Percentiles rank a stretch among this genome's conserved stretches.
Evolutionary conservation across 2,329 filamentous ascomycete species (phyloP).

Genomic region (Alternaria sp.): DNA sequence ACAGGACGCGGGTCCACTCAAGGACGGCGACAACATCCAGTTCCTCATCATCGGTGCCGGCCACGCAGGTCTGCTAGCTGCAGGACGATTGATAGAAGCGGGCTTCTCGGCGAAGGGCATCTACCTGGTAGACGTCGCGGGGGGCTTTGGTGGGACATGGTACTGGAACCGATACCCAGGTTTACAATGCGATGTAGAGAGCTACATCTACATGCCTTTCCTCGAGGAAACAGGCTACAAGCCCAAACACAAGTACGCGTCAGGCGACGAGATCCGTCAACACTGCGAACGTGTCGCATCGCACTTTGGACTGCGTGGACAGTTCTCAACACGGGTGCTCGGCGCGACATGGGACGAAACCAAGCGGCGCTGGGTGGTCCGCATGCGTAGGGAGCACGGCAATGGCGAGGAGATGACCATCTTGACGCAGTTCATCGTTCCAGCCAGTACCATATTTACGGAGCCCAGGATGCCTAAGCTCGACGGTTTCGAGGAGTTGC

Average conservation of each 20-base stretch:
- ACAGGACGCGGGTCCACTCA: not conserved
- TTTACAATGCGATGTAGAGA: slow-evolving; percentile 63
- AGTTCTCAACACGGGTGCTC: slow-evolving; percentile 27
- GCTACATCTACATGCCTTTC: slow-evolving; percentile 65
- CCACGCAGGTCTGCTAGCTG: not conserved
- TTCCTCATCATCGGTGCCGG: slow-evolving; percentile 8
- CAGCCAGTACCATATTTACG: slow-evolving; percentile 45
- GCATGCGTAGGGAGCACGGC: slow-evolving; percentile 14
- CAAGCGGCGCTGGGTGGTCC: slow-evolving; percentile 10
- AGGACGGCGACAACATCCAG: slow-evolving; percentile 4
- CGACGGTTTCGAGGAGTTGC: slow-evolving; percentile 35
- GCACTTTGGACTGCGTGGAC: slow-evolving; percentile 49
- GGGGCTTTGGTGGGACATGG: slow-evolving; percentile 57
- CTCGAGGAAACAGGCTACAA: slow-evolving; percentile 66
- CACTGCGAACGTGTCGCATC: slow-evolving; percentile 47
- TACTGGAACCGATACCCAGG: slow-evolving; percentile 59
- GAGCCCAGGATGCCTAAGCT: slow-evolving; percentile 52
- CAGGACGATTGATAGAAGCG: slow-evolving; percentile 43
- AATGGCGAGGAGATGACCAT: slow-evolving; percentile 8
- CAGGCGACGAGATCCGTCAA: slow-evolving; percentile 54
- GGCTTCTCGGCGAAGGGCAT: slow-evolving; percentile 46
- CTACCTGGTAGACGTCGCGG: slow-evolving; percentile 52
- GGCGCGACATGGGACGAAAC: slow-evolving; percentile 25
- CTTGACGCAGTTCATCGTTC: slow-evolving; percentile 1
- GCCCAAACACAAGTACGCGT: slow-evolving; percentile 56